Evolutionary conservation across 306 rosid genomes (phyloP), one percentile per base, ranked within the genome.

Genomic region (Dicorynia guianensis): DNA sequence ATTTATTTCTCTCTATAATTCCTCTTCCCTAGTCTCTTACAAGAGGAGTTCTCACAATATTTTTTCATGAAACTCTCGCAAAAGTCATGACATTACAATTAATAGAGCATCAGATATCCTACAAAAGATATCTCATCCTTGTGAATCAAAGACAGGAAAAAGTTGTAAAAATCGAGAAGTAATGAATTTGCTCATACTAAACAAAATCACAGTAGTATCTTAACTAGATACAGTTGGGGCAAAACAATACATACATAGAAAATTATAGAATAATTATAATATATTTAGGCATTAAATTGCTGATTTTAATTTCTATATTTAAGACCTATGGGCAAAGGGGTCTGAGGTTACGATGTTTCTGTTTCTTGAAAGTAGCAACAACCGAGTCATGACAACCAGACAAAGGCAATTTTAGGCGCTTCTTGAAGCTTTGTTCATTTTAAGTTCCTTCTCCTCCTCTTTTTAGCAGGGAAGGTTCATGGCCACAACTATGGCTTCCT

Each of bases 401-500:
- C 74, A 85, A 68, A 44, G 43, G 50, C 56, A 64, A 59, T 12
- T 25, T 25, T 25, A 18, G 17, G 30, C 43, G 74, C 52, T 34
- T 39, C 13, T 38, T 47, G 68, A 61, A 76, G 52, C 58, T 56
- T 60, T 25, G 12, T 74, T 43, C 58, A 42, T 74, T 58, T 46
- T 36, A 10, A 25, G 30, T 20, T 58, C 44, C 53, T 35, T 61
- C 67, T 38, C 62, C 42, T 47, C 79, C 53, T 11, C n/a, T 69
- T 76, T 71, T 11, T 67, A 56, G 77, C 55, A 64, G 66, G 44
- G 75, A 72, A 81, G 78, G 8, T 82, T 58, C 14, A 72, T 46
- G 76, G 70, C 43, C 84, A 54, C 67, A 86, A 36, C 81, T 54
- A 92, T 92, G 97, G 87, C 76, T 73, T 81, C 87, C 3, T 50